Base-by-base conservation (phyloP, 2,329 filamentous ascomycete genomes). In the Xylariaceae sp. region DNA sequence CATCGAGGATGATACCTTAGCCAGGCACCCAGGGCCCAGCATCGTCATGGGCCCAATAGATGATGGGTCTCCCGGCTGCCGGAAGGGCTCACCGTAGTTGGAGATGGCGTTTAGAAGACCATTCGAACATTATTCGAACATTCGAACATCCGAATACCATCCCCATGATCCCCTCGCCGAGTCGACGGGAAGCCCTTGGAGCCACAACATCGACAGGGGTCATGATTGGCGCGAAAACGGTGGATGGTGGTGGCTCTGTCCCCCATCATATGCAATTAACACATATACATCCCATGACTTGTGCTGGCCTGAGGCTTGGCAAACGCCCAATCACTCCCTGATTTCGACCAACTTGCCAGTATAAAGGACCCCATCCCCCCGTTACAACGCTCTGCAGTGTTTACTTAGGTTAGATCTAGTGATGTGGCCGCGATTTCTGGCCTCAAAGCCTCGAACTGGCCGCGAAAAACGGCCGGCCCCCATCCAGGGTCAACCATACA, bases 361-460 rank as follows among this genome's bases (percentile, higher is more conserved):
- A 59, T 56, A 58, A 57, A 54, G 44, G 15, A 8, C 16, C 23
- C 15, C n/a, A 28, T 36, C 47, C 47, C 50, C 36, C 47, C 36
- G 36, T 48, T 55, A 50, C 48, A 46, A 50, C 52, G 45, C 17
- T 31, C 38, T 39, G 38, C 38, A 37, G 46, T 36, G 43, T 37
- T 44, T 50, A 36, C 40, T 38, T 38, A 41, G 37, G 37, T n/a
- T n/a, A n/a, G n/a, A n/a, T n/a, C n/a, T n/a, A n/a, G n/a, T n/a
- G n/a, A n/a, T n/a, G n/a, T n/a, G 57, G 56, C 44, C 55, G 41
- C 48, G 38, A 30, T 46, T 45, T 50, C 16, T 39, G 54, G 55
- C 49, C 52, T 40, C 55, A 48, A 56, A 56, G 55, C 54, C 56
- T 50, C 53, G 40, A 36, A 41, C 44, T 38, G 44, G 46, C 49